phyloP scores from a whole-genome alignment of 2,329 filamentous ascomycete genomes.

The Cryphonectria parasitica region DNA sequence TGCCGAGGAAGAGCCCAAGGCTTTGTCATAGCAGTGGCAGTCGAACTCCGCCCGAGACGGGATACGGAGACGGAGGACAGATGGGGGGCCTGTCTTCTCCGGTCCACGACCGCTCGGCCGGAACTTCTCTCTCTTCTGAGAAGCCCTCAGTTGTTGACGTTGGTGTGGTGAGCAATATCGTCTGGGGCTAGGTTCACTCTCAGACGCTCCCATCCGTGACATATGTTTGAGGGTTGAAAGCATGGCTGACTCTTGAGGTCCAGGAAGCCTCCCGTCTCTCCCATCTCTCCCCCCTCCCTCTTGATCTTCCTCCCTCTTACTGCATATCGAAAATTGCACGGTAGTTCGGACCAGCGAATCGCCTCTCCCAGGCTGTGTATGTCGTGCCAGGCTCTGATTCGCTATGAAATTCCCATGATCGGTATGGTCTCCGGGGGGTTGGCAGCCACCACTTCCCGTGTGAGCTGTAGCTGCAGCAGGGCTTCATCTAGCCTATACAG shows the following conservation, averaged over 20 bases:
- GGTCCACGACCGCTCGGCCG: neutral
- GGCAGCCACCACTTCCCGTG: neutral
- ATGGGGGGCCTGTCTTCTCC: neutral
- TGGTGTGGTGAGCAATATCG: neutral
- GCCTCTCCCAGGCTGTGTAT: neutral
- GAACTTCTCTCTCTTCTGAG: neutral
- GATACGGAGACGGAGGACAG: neutral
- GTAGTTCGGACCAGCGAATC: slow-evolving; percentile 17
- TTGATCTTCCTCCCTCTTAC: neutral
- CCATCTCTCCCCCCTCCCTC: no score
- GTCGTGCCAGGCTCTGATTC: neutral
- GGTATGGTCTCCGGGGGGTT: neutral
- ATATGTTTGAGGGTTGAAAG: neutral
- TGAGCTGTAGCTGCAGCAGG: neutral
- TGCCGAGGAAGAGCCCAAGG: neutral
- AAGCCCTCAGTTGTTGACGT: neutral
- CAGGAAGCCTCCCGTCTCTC: neutral
- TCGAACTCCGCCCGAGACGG: neutral
- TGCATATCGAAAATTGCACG: slow-evolving; percentile 3
- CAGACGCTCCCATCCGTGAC: neutral
- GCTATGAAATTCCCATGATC: neutral
- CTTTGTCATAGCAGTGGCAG: neutral
- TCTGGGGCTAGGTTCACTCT: neutral
- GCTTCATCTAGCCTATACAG: neutral
- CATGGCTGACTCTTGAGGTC: neutral